Base-by-base conservation (phyloP, 2,329 filamentous ascomycete genomes). In the Neonectria faginata region DNA sequence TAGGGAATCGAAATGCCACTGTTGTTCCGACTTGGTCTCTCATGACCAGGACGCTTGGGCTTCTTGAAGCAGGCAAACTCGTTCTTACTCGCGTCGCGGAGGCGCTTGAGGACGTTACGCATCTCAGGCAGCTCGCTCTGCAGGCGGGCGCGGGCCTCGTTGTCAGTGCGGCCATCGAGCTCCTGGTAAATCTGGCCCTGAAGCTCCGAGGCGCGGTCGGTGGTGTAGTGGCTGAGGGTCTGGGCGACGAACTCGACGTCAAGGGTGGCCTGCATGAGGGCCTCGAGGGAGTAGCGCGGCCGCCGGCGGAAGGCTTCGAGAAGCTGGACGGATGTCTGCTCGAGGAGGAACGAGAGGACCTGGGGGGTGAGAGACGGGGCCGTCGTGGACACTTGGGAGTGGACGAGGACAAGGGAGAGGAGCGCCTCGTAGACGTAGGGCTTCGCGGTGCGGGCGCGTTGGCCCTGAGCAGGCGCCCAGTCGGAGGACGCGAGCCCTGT, bases 231-330 rank as follows among this genome's bases (percentile, higher is more conserved):
- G 65, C 88, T 92, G 36, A 99, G 86, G 5, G 95, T 97, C 82
- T 99, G 96, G 1, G 94, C 93, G 62, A 98, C 90, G 76, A 99
- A 98, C 79, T 99, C 96, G 1, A 97, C 94, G 75, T 99, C 96
- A 1, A 99, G 88, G 0, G 96, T 99, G 1, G 97, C 97, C 80
- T 99, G 97, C 90, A 98, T 97, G 55, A 99, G 87, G 7, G 92
- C 91, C 5, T 91, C 85, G 0, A 99, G 88, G 1, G 89, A 86
- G 80, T 96, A 98, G 20, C 83, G 84, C 5, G 84, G 78, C 7
- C 91, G 89, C 39, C 77, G 86, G 84, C 81, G 83, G 84, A 98
- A 97, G 0, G 93, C 90, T 29, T 91, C 87, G 16, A 97, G 89
- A n/a, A 98, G 89, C 66, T 94, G 90, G 6, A 86, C 82, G 11